These are phyloP conservation scores for Hyphopichia khmerensis DNA, from an alignment of 1,139 yeast species.

Conservation along the genomic window DNA sequence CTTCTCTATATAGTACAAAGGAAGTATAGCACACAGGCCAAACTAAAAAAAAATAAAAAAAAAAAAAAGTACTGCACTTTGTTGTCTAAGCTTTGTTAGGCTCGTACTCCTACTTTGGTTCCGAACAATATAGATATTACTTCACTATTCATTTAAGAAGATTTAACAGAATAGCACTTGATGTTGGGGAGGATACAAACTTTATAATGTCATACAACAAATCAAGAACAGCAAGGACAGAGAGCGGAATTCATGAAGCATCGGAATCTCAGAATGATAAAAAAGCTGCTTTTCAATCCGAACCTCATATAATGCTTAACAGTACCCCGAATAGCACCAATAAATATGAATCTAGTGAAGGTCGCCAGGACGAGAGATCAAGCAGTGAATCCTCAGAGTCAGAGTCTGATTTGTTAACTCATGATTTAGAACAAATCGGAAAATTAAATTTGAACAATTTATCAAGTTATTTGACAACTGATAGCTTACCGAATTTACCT, in stretches of 20 bases:
- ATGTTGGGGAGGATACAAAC: too few relatives aligned
- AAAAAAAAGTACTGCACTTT: background rate
- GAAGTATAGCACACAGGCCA: background rate
- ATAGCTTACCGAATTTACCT: constrained; percentile 12
- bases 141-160: too few relatives aligned
- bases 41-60: background rate
- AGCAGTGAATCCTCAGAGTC: constrained; percentile 14
- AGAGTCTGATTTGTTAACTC: constrained; percentile 35
- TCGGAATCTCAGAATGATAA: too few relatives aligned
- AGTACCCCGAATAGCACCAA: too few relatives aligned
- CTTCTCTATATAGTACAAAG: background rate
- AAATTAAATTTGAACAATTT: constrained; percentile 25
- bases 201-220: too few relatives aligned
- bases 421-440: constrained; percentile 49
- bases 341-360: background rate
- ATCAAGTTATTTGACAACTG: constrained; percentile 13
- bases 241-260: too few relatives aligned
- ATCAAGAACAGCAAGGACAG: too few relatives aligned
- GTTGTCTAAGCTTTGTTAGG: background rate
- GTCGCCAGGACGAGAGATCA: background rate
- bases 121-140: too few relatives aligned
- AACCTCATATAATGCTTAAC: too few relatives aligned
- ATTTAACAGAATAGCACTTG: too few relatives aligned
- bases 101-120: too few relatives aligned
- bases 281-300: too few relatives aligned